Percentiles rank a stretch among this genome's conserved stretches.
Evolutionary conservation across 768 basidiomycete species (phyloP).

Genomic region (Omphalotus guepiniiformis): DNA sequence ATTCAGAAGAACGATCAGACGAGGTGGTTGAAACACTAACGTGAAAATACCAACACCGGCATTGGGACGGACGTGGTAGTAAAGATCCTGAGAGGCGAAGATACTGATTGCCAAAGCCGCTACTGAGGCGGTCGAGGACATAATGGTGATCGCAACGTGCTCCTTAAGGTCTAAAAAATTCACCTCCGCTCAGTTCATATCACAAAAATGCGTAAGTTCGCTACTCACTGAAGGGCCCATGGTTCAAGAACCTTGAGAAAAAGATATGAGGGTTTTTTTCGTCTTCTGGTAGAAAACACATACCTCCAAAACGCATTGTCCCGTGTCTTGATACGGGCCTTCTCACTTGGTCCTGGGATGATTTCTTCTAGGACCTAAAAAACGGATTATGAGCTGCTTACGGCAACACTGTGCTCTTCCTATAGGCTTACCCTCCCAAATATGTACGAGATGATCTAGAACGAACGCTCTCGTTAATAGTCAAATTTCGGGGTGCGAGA

Average conservation of each 20-base stretch:
- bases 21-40: conserved; percentile 10
- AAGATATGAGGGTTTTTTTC: background rate
- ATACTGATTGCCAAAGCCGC: conserved; percentile 50
- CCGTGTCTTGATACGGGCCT: conserved; percentile 17
- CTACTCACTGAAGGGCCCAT: conserved; percentile 48
- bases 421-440: conserved; percentile 36
- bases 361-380: conserved; percentile 27
- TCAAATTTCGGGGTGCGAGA: too few relatives aligned
- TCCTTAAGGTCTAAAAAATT: conserved; percentile 33
- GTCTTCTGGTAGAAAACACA: background rate
- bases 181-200: too few relatives aligned
- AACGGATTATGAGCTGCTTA: background rate
- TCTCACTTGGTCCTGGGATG: conserved; percentile 19
- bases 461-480: background rate
- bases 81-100: conserved; percentile 50
- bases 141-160: conserved; percentile 52
- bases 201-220: background rate
- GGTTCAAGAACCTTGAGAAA: conserved; percentile 36
- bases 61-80: conserved; percentile 40
- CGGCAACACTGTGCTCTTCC: too few relatives aligned
- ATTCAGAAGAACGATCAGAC: background rate
- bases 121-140: conserved; percentile 48
- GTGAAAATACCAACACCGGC: conserved; percentile 37
- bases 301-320: conserved; percentile 34
- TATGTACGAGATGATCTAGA: conserved; percentile 35